A percentile compares a stretch with the other conserved stretches of the same genome.
Conservation (phyloP, 2,329 filamentous ascomycete genomes). For the Aspergillus pseudonomiae region DNA sequence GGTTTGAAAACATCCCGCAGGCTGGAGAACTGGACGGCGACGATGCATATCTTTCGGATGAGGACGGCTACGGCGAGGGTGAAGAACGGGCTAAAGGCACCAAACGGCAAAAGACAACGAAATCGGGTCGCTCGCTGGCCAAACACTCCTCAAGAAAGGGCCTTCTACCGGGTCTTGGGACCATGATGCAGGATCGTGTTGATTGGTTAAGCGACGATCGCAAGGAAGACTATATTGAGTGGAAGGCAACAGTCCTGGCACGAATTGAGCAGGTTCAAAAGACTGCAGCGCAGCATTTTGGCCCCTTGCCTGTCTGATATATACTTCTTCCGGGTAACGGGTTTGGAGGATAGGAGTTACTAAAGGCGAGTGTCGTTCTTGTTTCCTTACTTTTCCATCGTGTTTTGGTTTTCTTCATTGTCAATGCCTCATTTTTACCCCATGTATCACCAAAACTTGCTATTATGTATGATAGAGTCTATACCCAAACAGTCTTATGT, state of each 20-base stretch:
- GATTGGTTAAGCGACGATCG: conserved; percentile 52
- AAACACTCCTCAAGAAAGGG: conserved; percentile 33
- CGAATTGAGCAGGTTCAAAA: conserved; percentile 39
- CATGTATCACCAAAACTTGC: background rate
- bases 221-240: conserved; percentile 44
- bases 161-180: conserved; percentile 51
- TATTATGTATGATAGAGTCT: background rate
- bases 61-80: conserved; percentile 37
- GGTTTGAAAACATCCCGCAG: conserved; percentile 63
- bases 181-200: conserved; percentile 54
- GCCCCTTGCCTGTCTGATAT: background rate
- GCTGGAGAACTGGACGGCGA: conserved; percentile 40
- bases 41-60: conserved; percentile 36
- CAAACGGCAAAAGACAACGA: conserved; percentile 28
- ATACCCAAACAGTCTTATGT: background rate
- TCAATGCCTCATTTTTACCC: background rate
- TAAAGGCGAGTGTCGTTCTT: background rate
- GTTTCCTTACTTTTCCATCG: background rate
- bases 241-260: conserved; percentile 47
- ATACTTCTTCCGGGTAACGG: background rate
- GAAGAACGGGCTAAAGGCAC: conserved; percentile 31
- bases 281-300: conserved; percentile 3
- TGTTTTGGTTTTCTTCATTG: background rate
- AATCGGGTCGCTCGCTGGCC: conserved; percentile 14
- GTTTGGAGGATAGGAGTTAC: too few species aligned